phyloP scores from a whole-genome alignment of 225 moss, liverwort and hornwort species.

The Sphagnum contortum region DNA sequence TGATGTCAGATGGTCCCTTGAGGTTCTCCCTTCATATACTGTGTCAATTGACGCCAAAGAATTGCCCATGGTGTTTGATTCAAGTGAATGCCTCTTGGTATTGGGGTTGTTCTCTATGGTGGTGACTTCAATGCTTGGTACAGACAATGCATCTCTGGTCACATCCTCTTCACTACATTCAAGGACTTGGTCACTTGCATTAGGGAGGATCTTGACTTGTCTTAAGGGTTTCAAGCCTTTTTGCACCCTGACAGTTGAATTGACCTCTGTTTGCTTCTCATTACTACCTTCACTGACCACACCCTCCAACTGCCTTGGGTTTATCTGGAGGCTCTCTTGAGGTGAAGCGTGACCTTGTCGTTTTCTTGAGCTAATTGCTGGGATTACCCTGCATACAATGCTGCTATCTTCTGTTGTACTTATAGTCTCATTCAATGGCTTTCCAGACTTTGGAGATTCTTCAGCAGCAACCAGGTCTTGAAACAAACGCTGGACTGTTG shows the following conservation, averaged over 20 bases:
- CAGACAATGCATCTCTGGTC: no score
- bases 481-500: slow-evolving; percentile 27
- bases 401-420: no score
- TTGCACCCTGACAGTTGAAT: no score
- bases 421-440: no score
- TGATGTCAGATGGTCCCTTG: neutral
- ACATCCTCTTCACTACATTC: no score
- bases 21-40: neutral
- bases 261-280: no score
- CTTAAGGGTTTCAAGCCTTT: no score
- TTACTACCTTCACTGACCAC: no score
- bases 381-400: neutral
- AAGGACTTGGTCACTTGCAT: no score
- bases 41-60: neutral
- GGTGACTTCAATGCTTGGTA: no score
- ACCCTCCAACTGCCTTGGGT: no score
- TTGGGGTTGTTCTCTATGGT: neutral
- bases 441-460: neutral
- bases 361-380: neutral
- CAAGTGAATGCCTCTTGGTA: neutral
- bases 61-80: neutral
- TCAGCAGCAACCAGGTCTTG: slow-evolving; percentile 27
- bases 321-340: neutral
- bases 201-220: no score
- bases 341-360: neutral